Conservation (phyloP, 306 rosid species). For the Quercus mongolica region DNA sequence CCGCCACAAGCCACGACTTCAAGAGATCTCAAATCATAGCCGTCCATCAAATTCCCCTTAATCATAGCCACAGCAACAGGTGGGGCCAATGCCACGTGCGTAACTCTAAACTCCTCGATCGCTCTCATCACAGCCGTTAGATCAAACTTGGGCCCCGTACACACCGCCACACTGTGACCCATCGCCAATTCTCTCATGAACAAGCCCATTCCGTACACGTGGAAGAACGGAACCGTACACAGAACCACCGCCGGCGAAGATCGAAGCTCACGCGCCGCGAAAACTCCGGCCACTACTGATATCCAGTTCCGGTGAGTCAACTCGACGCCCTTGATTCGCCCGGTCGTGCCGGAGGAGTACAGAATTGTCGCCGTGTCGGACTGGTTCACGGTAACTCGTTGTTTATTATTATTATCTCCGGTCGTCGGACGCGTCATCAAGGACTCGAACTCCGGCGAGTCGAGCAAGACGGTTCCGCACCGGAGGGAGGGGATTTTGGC, state of each 20-base stretch:
- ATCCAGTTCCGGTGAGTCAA: conserved; percentile 29
- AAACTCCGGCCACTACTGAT: neutral
- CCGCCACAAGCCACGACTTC: conserved; percentile 22
- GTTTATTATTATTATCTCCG: neutral
- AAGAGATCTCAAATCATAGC: conserved; percentile 25
- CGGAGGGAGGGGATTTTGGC: conserved; percentile 20
- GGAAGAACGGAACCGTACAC: conserved; percentile 33
- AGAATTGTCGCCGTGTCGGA: conserved; percentile 30
- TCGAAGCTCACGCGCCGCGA: neutral
- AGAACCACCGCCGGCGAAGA: neutral
- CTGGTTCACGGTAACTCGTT: conserved; percentile 9
- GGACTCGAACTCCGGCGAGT: conserved; percentile 29
- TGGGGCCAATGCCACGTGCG: conserved; percentile 21
- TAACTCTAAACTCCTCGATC: conserved; percentile 13
- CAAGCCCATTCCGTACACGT: conserved; percentile 30
- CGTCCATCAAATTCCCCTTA: neutral
- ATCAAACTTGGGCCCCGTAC: conserved; percentile 15
- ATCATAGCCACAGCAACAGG: conserved; percentile 10
- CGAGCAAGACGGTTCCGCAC: conserved; percentile 11
- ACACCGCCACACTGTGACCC: conserved; percentile 20
- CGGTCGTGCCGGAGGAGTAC: conserved; percentile 33
- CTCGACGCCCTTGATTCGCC: conserved; percentile 29
- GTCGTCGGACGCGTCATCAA: conserved; percentile 15
- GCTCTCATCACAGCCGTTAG: neutral
- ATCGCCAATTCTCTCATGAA: conserved; percentile 2